These are phyloP conservation scores for Plenodomus tracheiphilus DNA, from an alignment of 2,329 filamentous ascomycete genomes.

Conservation along the genomic window DNA sequence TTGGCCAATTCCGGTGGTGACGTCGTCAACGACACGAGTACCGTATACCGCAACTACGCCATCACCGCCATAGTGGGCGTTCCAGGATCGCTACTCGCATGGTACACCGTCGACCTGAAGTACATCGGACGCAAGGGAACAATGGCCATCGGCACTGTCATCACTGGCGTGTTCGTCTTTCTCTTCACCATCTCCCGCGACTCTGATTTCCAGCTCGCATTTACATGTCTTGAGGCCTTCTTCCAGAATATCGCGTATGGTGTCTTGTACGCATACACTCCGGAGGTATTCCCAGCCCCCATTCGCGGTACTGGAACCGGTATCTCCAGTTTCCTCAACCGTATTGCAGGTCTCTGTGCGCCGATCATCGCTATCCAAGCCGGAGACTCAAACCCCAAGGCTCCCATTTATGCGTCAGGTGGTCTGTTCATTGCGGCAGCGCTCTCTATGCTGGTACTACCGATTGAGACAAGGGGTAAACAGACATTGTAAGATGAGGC, in stretches of 20 bases:
- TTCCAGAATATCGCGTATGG: constrained; percentile 65
- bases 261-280: constrained; percentile 69
- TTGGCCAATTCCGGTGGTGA: constrained; percentile 61
- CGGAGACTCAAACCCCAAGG: constrained; percentile 42
- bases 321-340: constrained; percentile 72
- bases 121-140: constrained; percentile 74
- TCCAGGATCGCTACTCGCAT: constrained; percentile 75
- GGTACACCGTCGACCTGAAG: constrained; percentile 71
- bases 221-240: constrained; percentile 70
- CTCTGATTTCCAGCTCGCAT: constrained; percentile 63
- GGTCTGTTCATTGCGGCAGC: constrained; percentile 50
- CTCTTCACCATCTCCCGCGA: constrained; percentile 64
- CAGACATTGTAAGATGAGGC: constrained; percentile 41
- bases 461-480: constrained; percentile 50
- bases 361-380: constrained; percentile 64
- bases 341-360: constrained; percentile 67
- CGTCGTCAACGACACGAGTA: constrained; percentile 27
- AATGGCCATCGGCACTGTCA: constrained; percentile 67
- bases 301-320: constrained; percentile 73
- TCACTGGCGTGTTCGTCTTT: constrained; percentile 71
- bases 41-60: constrained; percentile 76
- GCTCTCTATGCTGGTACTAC: constrained; percentile 47
- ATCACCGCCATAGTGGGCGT: constrained; percentile 78
- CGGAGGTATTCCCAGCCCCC: constrained; percentile 74
- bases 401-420: constrained; percentile 50